Base-by-base conservation (phyloP, 345 rosid genomes). In the Passiflora organensis region DNA sequence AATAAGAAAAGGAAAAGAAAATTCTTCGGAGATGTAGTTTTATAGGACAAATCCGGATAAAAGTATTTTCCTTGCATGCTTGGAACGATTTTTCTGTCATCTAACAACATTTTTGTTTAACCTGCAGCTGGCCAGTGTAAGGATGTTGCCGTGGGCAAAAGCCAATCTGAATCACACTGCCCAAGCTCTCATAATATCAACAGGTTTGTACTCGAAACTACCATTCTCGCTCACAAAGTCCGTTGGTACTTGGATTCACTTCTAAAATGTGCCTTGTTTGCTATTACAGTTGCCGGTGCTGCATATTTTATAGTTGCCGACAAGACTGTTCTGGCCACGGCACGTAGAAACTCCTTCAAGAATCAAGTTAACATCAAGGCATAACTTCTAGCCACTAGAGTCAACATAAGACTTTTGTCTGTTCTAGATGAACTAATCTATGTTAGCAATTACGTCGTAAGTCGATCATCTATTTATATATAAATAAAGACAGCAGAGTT, bases 291-390 rank as follows among this genome's bases (percentile, higher is more conserved):
- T 73, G 82, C 96, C 11, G 86, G 87, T 48, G 95, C 96, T 8
- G 95, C 96, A 6, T 91, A 83, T 76, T 91, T 91, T 68, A 86
- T 91, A 58, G 87, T 84, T 15, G 95, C 96, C 10, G 96, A 91
- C 83, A 91, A 88, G 88, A 88, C 98, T 34, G 82, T 91, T 65
- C 72, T 91, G 58, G 82, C 82, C 10, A 84, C 83, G 0, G 96
- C 96, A 44, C 65, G 96, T 67, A 86, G 32, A 75, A 85, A 85
- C 69, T 85, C 93, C 59, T 80, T 85, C 79, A 76, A 69, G 54
- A 51, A 6, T 51, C 38, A 48, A 48, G 48, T 68, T n/a, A 66
- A 57, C 62, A 58, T 36, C 28, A 53, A 74, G 59, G 77, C 72
- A 6, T 70, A 21, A 44, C 6, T n/a, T 25, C 9, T 8, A 20